phyloP scores from a whole-genome alignment of 768 basidiomycete species.

The Auricularia auricula-judae region DNA sequence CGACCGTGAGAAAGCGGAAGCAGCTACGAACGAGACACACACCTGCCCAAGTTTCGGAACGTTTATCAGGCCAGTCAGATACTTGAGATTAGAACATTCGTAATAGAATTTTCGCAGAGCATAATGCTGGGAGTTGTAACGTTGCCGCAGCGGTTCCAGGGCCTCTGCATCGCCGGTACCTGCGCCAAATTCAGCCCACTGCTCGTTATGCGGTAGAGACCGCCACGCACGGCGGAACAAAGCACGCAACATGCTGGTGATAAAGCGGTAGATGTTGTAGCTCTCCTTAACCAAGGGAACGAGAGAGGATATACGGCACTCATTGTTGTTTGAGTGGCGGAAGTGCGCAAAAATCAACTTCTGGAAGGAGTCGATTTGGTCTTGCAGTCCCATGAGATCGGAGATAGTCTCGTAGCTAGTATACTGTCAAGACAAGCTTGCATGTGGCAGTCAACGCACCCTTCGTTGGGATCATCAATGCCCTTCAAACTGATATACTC shows the following conservation, averaged over 20 bases:
- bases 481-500: slow-evolving; percentile 96
- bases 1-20: slow-evolving; percentile 5
- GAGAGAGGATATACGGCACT: slow-evolving; percentile 90
- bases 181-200: slow-evolving; percentile 21
- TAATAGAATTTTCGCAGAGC: slow-evolving; percentile 96
- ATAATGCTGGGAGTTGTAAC: slow-evolving; percentile 87
- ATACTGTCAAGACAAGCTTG: slow-evolving; percentile 7
- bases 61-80: slow-evolving; percentile 93
- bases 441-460: slow-evolving; percentile 40
- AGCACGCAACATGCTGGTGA: slow-evolving; percentile 96
- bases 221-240: slow-evolving; percentile 75
- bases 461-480: slow-evolving; percentile 98
- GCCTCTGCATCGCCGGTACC: slow-evolving; percentile 86
- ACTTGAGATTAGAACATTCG: slow-evolving; percentile 97
- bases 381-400: slow-evolving; percentile 95
- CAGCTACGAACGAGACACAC: slow-evolving; percentile 12
- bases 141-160: slow-evolving; percentile 75
- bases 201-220: background rate
- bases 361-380: slow-evolving; percentile 98
- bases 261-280: slow-evolving; percentile 98
- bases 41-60: slow-evolving; percentile 95
- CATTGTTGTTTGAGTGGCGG: slow-evolving; percentile 82
- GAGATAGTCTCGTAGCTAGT: slow-evolving; percentile 92
- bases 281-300: slow-evolving; percentile 98
- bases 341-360: slow-evolving; percentile 96